These are phyloP conservation scores for Musa itinerans DNA, from an alignment of 176 grass and related monocot genomes.

Conservation along the genomic window DNA sequence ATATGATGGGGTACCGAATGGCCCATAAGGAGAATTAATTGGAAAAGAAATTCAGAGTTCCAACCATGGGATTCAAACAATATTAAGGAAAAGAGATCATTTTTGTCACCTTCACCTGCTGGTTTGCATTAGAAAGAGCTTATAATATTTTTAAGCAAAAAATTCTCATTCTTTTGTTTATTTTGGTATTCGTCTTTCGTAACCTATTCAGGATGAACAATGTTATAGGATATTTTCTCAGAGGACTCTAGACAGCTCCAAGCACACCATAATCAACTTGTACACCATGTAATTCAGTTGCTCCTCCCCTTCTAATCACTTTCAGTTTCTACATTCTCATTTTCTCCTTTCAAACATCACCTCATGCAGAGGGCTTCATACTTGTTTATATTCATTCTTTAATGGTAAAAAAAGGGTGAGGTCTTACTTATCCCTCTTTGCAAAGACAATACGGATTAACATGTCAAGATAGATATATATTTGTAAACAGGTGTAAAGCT, in stretches of 20 bases:
- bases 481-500: neutral
- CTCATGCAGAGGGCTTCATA: neutral
- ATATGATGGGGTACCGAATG: no score
- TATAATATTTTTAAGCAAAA: no score
- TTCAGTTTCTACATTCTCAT: neutral
- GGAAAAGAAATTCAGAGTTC: no score
- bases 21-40: no score
- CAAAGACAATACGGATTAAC: neutral
- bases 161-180: no score
- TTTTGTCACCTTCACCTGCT: no score
- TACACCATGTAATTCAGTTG: neutral
- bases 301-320: neutral
- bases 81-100: no score
- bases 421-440: neutral
- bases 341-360: neutral
- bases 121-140: no score
- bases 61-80: no score
- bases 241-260: neutral
- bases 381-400: neutral
- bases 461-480: neutral
- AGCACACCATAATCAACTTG: neutral
- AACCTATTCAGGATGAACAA: no score
- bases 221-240: no score
- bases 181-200: no score
- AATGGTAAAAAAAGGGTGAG: neutral